These are phyloP conservation scores for Suhomyces kilbournensis DNA, from an alignment of 805 yeast species.

Conservation along the genomic window DNA sequence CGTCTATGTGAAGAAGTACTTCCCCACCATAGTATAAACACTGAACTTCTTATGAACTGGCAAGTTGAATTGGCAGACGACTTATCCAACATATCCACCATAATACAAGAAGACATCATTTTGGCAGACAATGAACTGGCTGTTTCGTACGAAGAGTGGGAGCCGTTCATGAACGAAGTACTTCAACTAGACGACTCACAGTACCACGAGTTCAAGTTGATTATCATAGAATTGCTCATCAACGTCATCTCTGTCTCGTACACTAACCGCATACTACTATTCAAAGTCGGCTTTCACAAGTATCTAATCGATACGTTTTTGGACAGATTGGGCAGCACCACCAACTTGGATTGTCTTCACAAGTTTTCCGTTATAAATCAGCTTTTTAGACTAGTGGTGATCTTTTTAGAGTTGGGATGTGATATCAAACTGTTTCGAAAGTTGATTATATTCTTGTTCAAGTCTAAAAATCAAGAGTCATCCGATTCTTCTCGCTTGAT, in stretches of 20 bases:
- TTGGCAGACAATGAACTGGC: constrained; percentile 4
- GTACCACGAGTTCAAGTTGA: constrained; percentile 28
- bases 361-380: constrained; percentile 16
- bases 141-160: constrained; percentile 3
- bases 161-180: constrained; percentile 12
- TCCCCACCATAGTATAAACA: constrained; percentile 24
- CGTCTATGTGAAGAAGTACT: constrained; percentile 21
- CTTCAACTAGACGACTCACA: constrained; percentile 21
- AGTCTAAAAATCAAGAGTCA: not conserved
- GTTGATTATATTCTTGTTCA: constrained; percentile 15
- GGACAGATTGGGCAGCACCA: not conserved
- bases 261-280: constrained; percentile 22
- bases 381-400: constrained; percentile 20
- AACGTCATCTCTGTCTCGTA: constrained; percentile 22
- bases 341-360: not conserved
- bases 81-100: constrained; percentile 16
- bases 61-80: constrained; percentile 30
- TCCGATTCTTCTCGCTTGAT: constrained; percentile 10
- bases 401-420: constrained; percentile 36
- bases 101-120: constrained; percentile 24
- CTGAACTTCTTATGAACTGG: constrained; percentile 32
- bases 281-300: constrained; percentile 16
- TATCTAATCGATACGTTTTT: constrained; percentile 20
- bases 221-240: constrained; percentile 24
- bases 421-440: constrained; percentile 18